phyloP scores from a whole-genome alignment of 106 monocot genomes.

The Amphibolis antarctica region DNA sequence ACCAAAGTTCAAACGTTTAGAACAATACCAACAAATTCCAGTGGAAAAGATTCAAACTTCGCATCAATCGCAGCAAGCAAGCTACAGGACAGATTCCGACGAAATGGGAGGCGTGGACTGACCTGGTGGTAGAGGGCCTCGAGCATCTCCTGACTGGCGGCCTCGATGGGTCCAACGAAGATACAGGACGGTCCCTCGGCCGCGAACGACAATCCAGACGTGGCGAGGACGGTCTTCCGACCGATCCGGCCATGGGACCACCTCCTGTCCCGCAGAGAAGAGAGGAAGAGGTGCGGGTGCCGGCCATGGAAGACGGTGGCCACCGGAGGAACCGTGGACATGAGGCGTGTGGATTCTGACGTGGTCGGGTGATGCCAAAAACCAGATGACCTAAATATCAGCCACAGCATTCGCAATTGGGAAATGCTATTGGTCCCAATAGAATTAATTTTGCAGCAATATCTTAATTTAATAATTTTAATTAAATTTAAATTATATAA shows the following conservation, averaged over 20 bases:
- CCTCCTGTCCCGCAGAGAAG: background rate
- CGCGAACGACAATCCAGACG: conserved; percentile 8
- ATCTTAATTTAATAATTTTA: too few species aligned
- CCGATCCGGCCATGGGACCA: too few species aligned
- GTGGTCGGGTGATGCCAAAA: background rate
- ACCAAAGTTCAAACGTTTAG: too few species aligned
- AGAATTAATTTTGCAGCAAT: too few species aligned
- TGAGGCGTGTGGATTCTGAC: background rate
- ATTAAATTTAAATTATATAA: too few species aligned
- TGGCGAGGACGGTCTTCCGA: background rate
- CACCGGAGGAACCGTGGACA: background rate
- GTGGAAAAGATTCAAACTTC: too few species aligned
- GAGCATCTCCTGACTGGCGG: conserved; percentile 85
- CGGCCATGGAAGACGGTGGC: background rate
- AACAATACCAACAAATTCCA: too few species aligned
- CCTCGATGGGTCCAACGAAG: conserved; percentile 86
- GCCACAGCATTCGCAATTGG: too few species aligned
- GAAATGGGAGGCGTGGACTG: background rate
- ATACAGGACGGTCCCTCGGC: conserved; percentile 84
- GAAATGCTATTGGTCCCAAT: too few species aligned
- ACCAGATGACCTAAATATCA: too few species aligned
- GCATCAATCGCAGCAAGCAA: too few species aligned
- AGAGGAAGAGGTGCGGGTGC: background rate
- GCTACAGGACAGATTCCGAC: too few species aligned
- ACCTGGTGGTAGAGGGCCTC: conserved; percentile 96